Evolutionary conservation across 2,329 filamentous ascomycete genomes (phyloP), one percentile per base, ranked within the genome.

Genomic region (Fusarium sublunatum): DNA sequence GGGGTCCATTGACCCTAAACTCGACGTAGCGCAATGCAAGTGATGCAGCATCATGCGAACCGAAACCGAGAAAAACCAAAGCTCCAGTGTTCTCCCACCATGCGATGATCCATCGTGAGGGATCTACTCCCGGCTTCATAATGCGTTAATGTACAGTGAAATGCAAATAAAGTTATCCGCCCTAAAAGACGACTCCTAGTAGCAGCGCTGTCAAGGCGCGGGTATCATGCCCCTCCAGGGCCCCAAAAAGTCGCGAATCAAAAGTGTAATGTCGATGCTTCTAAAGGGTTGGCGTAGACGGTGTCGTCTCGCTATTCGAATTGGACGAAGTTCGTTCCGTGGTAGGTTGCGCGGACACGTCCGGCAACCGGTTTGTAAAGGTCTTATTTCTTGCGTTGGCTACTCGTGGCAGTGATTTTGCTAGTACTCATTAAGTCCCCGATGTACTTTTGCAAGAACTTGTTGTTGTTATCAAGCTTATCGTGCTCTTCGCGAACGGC

Each of bases 361-460:
- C 34, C 29, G 24, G 3, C 28, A 19, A 19, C n/a, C 3, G 7
- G 25, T 13, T 25, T 5, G 26, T 7, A 7, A 8, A 8, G 9
- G 11, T 24, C 43, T 82, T 73, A 87, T 74, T 87, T 88, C 71
- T 85, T 84, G 51, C 76, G 77, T 29, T 83, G 79, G 60, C 76
- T 79, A 50, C 79, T 78, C 2, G 83, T 80, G 2, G 87, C 83
- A 1, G 88, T 90, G 68, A 91, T 90, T 73, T 90, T 90, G 74
- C 86, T 88, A n/a, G 88, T 90, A 68, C 92, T 91, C 86, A 97
- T 98, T 52, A 98, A 83, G 73, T 97, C 94, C 65, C 94, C 94
- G 71, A 98, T 98, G 75, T 98, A 98, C 76, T 97, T 97, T 77
- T 98, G 94, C 43, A 99, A 80, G 73, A 98, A 97, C 72, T 93